Evolutionary conservation across 177 flowering plant species (phyloP), one percentile per base, ranked within the genome.

Genomic region (Tripterygium wilfordii): DNA sequence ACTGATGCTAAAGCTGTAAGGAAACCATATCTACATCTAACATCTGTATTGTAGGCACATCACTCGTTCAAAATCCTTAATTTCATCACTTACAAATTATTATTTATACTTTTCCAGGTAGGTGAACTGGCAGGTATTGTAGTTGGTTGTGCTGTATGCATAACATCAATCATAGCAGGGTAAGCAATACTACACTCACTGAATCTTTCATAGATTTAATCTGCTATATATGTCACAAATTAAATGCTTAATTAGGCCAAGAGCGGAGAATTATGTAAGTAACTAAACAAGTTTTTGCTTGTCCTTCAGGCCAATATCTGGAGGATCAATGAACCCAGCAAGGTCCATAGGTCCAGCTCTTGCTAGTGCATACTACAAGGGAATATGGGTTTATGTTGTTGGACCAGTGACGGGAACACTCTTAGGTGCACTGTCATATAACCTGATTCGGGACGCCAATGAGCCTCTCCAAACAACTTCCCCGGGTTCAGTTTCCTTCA

Each of bases 281-380:
- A 35, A 19, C 21, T 36, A 59, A 33, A 22, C 24, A 42, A 25
- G n/a, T 17, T 54, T 22, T 2, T 26, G 51, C 20, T 15, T 1
- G 28, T 43, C 18, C 49, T n/a, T 27, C 74, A 85, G 95, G 53
- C 91, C 90, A 16, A 18, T 85, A 61, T 88, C 91, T 43, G 88
- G 91, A 27, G 91, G 90, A 45, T 88, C 95, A 9, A 85, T 83
- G 96, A 85, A 88, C 74, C 94, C 95, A 2, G 95, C 82, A 30
- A 79, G 91, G 56, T 76, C 72, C 2, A 24, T 85, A 17, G 94
- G 89, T 1, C 96, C 95, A 2, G 95, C 95, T 13, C 14, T 85
- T 36, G 90, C 83, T 2, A 84, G 92, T 47, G 24, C 45, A 2
- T 54, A 62, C 36, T 85, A 67, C 48, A 64, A 79, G 21, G 83